A percentile compares a stretch with the other conserved stretches of the same genome.
Conservation (phyloP, 495 filamentous ascomycete species). For the Talaromyces stipitatus region DNA sequence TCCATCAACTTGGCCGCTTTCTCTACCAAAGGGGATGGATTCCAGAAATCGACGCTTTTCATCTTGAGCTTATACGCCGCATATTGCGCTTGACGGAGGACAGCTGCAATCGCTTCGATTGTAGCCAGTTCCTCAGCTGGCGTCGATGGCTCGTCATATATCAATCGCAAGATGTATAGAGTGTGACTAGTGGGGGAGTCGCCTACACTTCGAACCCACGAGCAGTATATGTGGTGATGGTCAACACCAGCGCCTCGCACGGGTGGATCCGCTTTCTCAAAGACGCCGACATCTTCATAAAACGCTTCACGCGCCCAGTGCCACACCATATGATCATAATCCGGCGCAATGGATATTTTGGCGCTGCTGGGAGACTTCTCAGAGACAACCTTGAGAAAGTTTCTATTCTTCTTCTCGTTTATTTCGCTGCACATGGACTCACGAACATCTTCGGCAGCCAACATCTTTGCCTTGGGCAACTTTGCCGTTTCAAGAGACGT, state of each 20-base stretch:
- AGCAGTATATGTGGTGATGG: slow-evolving; percentile 56
- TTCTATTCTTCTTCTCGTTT: slow-evolving; percentile 23
- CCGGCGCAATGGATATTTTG: slow-evolving; percentile 62
- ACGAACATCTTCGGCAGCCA: slow-evolving; percentile 24
- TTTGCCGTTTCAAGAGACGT: slow-evolving; percentile 4
- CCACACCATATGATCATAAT: slow-evolving; percentile 69
- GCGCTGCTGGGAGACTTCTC: slow-evolving; percentile 19
- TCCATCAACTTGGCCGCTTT: slow-evolving; percentile 52
- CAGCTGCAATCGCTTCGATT: slow-evolving; percentile 38
- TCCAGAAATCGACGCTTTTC: slow-evolving; percentile 57
- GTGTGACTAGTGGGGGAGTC: slow-evolving; percentile 51
- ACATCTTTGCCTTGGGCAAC: slow-evolving; percentile 14
- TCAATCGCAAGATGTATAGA: slow-evolving; percentile 70
- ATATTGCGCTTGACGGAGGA: slow-evolving; percentile 45
- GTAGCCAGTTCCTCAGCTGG: slow-evolving; percentile 28
- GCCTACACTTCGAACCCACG: slow-evolving; percentile 74
- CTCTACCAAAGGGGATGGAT: slow-evolving; percentile 47
- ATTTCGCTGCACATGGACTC: slow-evolving; percentile 26
- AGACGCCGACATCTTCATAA: slow-evolving; percentile 48
- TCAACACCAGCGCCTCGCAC: slow-evolving; percentile 64
- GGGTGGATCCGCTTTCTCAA: slow-evolving; percentile 32
- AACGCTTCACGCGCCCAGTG: slow-evolving; percentile 85
- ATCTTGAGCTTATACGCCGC: slow-evolving; percentile 53
- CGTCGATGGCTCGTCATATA: slow-evolving; percentile 51
- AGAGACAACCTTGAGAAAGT: slow-evolving; percentile 24